Base-by-base conservation (phyloP, 768 basidiomycete species). In the Auricularia sp. region DNA sequence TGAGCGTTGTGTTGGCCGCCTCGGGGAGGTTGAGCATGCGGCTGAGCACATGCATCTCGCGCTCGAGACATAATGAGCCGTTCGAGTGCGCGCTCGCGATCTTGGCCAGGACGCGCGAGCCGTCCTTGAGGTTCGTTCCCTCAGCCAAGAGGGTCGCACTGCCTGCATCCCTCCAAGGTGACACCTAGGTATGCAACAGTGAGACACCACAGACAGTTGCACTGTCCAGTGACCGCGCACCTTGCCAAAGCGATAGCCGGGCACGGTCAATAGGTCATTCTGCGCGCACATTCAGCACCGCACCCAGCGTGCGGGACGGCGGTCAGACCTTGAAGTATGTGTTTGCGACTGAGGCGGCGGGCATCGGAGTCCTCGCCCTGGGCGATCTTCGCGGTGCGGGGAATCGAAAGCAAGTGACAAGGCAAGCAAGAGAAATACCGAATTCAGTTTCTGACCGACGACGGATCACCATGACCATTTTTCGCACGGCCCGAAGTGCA, bases 211-310 rank as follows among this genome's bases (percentile, higher is more conserved):
- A 29, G 61, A 10, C 43, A 29, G 39, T 14, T 8, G 39, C 39
- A 14, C 12, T 42, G 39, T 7, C 39, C 7, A 42, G 8, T 7
- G 39, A 8, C 60, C 34, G 66, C 76, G 18, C 61, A 84, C 87
- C 80, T 84, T 84, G 68, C 87, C 85, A 69, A 89, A 87, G 0
- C 85, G 84, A 70, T 86, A 89, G 1, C 86, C 87, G 16, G 87
- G 86, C n/a, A 87, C 78, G 12, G 83, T 84, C 7, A 89, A 80
- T 42, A 86, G 74, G 62, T 71, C 72, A 63, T 79, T 76, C 54
- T 59, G 61, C 42, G 65, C 65, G 18, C 16, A 44, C 62, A 29
- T 6, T 59, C 56, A 34, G 21, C 56, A 59, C 7, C 29, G 34
- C 29, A 6, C 56, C 11, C 56, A 10, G 34, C 47, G 16, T 6